A percentile compares a stretch with the other conserved stretches of the same genome.
phyloP scores from a whole-genome alignment of 495 filamentous ascomycete genomes.

The Neurospora sp. region DNA sequence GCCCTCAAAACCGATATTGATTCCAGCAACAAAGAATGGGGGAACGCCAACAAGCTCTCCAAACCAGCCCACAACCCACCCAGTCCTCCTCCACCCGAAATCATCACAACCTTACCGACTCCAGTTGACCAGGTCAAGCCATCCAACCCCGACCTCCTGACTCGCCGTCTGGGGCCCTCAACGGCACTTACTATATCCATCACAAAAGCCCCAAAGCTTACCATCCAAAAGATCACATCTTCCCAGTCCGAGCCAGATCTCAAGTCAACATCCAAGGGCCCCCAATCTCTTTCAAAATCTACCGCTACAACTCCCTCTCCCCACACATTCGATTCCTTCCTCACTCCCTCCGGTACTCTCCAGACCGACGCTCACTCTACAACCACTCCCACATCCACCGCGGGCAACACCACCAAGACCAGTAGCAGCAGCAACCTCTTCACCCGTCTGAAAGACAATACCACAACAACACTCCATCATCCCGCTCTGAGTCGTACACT shows the following conservation, averaged over 20 bases:
- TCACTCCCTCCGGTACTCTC: not conserved
- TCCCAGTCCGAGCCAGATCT: not conserved
- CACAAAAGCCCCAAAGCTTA: not conserved
- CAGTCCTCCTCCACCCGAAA: not conserved
- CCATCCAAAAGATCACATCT: not conserved
- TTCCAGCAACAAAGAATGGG: not conserved
- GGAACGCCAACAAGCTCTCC: not conserved
- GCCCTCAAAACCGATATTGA: not conserved
- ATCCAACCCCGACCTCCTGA: not conserved
- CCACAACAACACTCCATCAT: not conserved
- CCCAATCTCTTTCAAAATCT: not conserved
- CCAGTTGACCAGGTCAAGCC: not conserved
- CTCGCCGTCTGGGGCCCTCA: not conserved
- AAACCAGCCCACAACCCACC: not conserved
- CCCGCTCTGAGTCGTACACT: not conserved
- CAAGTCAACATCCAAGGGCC: not conserved
- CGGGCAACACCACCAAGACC: not conserved
- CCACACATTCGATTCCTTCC: not conserved
- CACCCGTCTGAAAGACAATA: not conserved
- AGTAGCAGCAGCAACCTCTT: not conserved
- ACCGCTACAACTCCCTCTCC: not conserved
- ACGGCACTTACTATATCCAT: not conserved
- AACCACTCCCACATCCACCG: too few species aligned
- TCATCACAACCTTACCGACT: not conserved
- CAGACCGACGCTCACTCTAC: too few species aligned